phyloP scores from a whole-genome alignment of 2,329 filamentous ascomycete genomes.

The Penicillium sp. region DNA sequence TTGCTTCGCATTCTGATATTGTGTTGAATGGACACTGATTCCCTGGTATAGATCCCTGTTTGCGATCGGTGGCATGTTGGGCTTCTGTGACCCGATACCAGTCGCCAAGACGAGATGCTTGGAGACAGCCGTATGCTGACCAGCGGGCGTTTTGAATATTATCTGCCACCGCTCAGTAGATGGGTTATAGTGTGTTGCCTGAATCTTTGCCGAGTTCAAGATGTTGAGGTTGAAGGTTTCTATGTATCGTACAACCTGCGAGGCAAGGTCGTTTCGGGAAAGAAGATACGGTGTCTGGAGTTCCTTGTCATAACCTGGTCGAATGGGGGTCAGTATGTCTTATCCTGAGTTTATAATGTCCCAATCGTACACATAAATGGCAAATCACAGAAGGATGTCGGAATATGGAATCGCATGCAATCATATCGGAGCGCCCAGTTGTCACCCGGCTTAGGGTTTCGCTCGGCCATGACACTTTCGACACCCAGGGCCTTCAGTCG shows the following conservation, averaged over 20 bases:
- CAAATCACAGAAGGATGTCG: conserved; percentile 34
- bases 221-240: conserved; percentile 31
- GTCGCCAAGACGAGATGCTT: conserved; percentile 20
- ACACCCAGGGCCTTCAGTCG: conserved; percentile 43
- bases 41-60: conserved; percentile 11
- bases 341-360: too few relatives aligned
- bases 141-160: conserved; percentile 15
- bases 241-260: conserved; percentile 22
- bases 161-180: conserved; percentile 25
- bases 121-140: conserved; percentile 4
- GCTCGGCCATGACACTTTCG: conserved; percentile 42
- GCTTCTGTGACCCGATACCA: conserved; percentile 16
- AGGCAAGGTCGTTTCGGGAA: conserved; percentile 12
- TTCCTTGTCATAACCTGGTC: conserved; percentile 13
- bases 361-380: conserved; percentile 30
- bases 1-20: conserved; percentile 10
- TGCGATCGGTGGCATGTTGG: conserved; percentile 11
- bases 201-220: conserved; percentile 26
- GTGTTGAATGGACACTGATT: conserved; percentile 12
- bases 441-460: conserved; percentile 40
- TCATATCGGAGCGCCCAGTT: conserved; percentile 47
- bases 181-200: conserved; percentile 23
- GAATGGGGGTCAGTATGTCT: not conserved
- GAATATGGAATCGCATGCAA: conserved; percentile 41
- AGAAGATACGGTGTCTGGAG: conserved; percentile 15